Conservation (phyloP, 1,139 yeast species). For the Cylindricascospora bacillispora region DNA sequence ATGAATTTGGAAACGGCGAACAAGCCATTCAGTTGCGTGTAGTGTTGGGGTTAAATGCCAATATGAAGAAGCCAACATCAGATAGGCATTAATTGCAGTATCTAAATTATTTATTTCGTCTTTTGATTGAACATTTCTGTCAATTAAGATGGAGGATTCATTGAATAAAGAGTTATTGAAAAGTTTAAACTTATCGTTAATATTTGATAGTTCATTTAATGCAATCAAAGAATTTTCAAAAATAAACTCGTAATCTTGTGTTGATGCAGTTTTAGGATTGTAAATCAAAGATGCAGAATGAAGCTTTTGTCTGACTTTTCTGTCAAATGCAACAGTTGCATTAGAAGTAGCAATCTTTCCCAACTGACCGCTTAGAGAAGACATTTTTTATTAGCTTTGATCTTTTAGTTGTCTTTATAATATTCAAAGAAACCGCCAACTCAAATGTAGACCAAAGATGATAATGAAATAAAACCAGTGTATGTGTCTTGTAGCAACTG, state of each 20-base stretch:
- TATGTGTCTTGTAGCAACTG: no score
- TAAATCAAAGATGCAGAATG: constrained; percentile 83
- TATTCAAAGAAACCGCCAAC: background rate
- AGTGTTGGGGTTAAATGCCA: constrained; percentile 65
- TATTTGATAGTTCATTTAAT: constrained; percentile 50
- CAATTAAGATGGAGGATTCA: constrained; percentile 65
- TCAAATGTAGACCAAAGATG: background rate
- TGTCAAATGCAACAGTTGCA: constrained; percentile 69
- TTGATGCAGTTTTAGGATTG: constrained; percentile 77
- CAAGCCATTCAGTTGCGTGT: constrained; percentile 87
- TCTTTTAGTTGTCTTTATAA: background rate
- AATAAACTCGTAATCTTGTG: constrained; percentile 83
- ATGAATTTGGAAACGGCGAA: constrained; percentile 82
- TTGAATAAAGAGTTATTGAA: constrained; percentile 68
- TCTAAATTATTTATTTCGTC: constrained; percentile 68
- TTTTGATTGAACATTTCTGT: constrained; percentile 65
- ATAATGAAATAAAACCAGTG: background rate
- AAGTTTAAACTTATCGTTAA: constrained; percentile 63
- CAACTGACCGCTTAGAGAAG: constrained; percentile 72
- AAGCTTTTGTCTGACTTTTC: constrained; percentile 73
- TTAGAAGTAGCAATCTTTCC: constrained; percentile 54
- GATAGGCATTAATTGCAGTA: constrained; percentile 59
- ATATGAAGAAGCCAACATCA: constrained; percentile 51
- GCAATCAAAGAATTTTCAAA: constrained; percentile 67
- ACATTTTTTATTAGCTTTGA: no score